Evolutionary conservation across 2,329 filamentous ascomycete species (phyloP).

Genomic region (Penicillium sp.): DNA sequence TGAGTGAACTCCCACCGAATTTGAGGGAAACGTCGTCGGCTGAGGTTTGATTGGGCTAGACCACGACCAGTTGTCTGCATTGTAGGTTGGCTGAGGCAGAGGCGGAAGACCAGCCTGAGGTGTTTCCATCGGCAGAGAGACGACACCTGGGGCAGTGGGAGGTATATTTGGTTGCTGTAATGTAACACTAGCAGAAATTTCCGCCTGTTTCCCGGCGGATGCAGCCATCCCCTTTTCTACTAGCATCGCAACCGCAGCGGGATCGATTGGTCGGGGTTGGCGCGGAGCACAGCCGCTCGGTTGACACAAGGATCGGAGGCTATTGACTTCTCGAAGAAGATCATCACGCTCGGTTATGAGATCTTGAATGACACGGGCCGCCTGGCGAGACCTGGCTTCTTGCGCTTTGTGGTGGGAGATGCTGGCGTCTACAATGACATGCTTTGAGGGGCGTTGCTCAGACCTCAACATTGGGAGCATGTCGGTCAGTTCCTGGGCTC

Average conservation of each 20-base stretch:
- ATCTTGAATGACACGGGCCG: slow-evolving; percentile 5
- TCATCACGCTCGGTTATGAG: slow-evolving; percentile 16
- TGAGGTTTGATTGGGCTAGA: not conserved
- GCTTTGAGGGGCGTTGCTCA: slow-evolving; percentile 19
- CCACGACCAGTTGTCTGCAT: slow-evolving; percentile 6
- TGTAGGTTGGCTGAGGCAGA: not conserved
- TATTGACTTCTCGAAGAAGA: slow-evolving; percentile 12
- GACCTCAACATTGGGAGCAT: slow-evolving; percentile 15
- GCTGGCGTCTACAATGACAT: slow-evolving; percentile 20
- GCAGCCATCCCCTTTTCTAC: not conserved
- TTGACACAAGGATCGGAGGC: slow-evolving; percentile 13
- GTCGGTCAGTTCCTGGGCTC: slow-evolving; percentile 9
- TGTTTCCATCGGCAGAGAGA: not conserved
- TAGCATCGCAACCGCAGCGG: slow-evolving; percentile 12
- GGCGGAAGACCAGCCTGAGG: not conserved
- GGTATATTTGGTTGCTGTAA: not conserved
- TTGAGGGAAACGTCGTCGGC: not conserved
- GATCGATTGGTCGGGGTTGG: slow-evolving; percentile 16
- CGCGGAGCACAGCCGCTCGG: slow-evolving; percentile 11
- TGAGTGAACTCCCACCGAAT: not conserved
- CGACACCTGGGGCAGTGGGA: not conserved
- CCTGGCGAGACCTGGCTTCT: slow-evolving; percentile 7
- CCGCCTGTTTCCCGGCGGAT: not conserved
- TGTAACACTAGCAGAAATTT: not conserved
- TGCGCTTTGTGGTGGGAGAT: slow-evolving; percentile 18